Base-by-base conservation (phyloP, 495 filamentous ascomycete genomes). In the Podospora sp. region DNA sequence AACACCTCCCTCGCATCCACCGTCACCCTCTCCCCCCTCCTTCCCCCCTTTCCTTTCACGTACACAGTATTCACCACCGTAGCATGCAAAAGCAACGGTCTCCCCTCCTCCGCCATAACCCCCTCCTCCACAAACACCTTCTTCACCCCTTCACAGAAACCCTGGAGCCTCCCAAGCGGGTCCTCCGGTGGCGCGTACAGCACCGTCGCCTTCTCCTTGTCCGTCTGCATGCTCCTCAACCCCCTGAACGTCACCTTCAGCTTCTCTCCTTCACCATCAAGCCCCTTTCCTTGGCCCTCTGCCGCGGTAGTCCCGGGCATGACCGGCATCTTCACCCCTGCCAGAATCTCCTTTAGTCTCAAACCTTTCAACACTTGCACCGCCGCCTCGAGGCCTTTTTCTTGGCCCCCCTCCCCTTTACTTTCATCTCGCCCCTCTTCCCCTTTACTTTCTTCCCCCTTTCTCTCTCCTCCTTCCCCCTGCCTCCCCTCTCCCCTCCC, bases 41-140 rank as follows among this genome's bases (percentile, higher is more conserved):
- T 78, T 76, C 67, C 67, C 68, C 52, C 64, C 72, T 21, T 22
- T 0, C 76, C 80, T 67, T 82, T 85, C 36, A 89, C 87, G 75
- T 97, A 97, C 33, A 93, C 86, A 8, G 93, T 97, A 76, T 97
- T 97, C 22, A 95, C 78, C 5, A 97, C 81, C 3, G 94, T 97
- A 18, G 91, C 92, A 75, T 97, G 94, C 59, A 97, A 73, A 21
- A 91, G 83, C 58, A 98, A 75, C n/a, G 87, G 86, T 35, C 93
- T 78, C 1, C 72, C 74, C 22, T 94, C 91, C 1, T 69, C 77
- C 0, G 79, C 72, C 68, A 97, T 72, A 20, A 94, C 81, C 0
- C 84, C 89, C 1, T 85, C 85, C 6, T 88, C 78, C 3, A 78
- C 78, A 71, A 97, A 97, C 4, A 70, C 74, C 0, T 83, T 78